Evolutionary conservation across 2,329 filamentous ascomycete species (phyloP), one percentile per base, ranked within the genome.

Genomic region (Aureobasidium melanogenum): DNA sequence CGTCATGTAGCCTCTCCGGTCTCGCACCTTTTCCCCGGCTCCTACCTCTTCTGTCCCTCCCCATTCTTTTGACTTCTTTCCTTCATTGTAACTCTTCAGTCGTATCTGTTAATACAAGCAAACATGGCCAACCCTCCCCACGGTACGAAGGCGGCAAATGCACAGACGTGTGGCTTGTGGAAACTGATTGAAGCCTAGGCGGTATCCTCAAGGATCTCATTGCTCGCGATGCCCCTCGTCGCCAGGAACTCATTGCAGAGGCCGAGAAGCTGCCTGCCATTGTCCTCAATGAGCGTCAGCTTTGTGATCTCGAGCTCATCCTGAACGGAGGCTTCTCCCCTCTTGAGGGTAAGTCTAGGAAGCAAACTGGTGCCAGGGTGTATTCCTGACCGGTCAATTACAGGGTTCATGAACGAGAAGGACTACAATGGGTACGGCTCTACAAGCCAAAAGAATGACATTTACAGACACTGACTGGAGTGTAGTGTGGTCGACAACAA

Each of bases 261-360:
- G 89, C 93, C 44, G 92, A 96, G 81, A 87, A 74, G 34, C 86
- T 97, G 48, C 90, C 91, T 39, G 89, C 93, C 39, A 82, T 99
- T 68, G 79, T 88, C 63, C 86, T 99, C 67, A 88, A 84, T 56
- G 94, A 99, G 83, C 87, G 94, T 71, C 94, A 99, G 79, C 86
- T 99, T 54, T 99, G 94, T 79, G 94, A 99, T 82, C 83, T 99
- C 68, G 94, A 99, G 79, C 79, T 99, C 77, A 91, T 99, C 72
- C 86, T 99, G 76, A 97, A 91, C 76, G 94, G 94, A 74, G 94
- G 94, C 67, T 99, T 99, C 81, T 97, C 92, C 66, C 94, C 94
- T 63, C 85, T 99, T 43, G 93, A 99, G 85, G 94, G 92, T 95
- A 71, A 65, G 85, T 82, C 66, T 63, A 63, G 70, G 75, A 52